Base-by-base conservation (phyloP, 1,284 basidiomycete species). In the Stygiomarasmius scandens region DNA sequence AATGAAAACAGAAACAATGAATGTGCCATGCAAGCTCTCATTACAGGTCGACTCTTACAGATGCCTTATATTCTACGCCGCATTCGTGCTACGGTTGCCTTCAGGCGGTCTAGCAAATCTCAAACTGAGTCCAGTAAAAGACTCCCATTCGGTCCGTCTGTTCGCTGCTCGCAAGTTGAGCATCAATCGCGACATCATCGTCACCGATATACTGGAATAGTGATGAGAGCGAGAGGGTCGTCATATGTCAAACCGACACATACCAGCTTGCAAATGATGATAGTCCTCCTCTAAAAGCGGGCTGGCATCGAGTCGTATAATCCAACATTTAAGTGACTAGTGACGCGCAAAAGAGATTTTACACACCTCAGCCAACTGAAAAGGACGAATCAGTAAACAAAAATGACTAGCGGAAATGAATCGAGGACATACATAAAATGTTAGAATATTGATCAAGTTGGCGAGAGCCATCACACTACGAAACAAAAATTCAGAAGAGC, bases 221-320 rank as follows among this genome's bases (percentile, higher is more conserved):
- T 12, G 19, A 16, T 54, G 14, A 3, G n/a, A 24, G 34, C 12
- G n/a, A 46, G 48, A 3, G 49, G 25, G 32, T 23, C n/a, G 12
- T 34, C 27, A 16, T 20, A 34, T 2, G 14, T 5, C 11, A 14
- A 32, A 19, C 16, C 10, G 25, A 16, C 19, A 19, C 49, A 10
- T 51, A 58, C 57, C 52, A 32, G 41, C 57, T 54, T 4, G 57
- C 52, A 46, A 58, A 58, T 44, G 52, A 50, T 16, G 47, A 54
- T 36, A 58, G 22, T 2, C 45, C 57, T 25, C 57, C 57, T 44
- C 38, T 48, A n/a, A 58, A 20, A 25, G 32, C 49, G 6, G 48
- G 52, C 57, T 58, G 41, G 14, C 14, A 29, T 2, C 23, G 34
- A 22, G 12, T 25, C 23, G 22, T 10, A 24, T 20, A n/a, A 10